phyloP scores from a whole-genome alignment of 345 rosid species.

The Salix koriyanagi region DNA sequence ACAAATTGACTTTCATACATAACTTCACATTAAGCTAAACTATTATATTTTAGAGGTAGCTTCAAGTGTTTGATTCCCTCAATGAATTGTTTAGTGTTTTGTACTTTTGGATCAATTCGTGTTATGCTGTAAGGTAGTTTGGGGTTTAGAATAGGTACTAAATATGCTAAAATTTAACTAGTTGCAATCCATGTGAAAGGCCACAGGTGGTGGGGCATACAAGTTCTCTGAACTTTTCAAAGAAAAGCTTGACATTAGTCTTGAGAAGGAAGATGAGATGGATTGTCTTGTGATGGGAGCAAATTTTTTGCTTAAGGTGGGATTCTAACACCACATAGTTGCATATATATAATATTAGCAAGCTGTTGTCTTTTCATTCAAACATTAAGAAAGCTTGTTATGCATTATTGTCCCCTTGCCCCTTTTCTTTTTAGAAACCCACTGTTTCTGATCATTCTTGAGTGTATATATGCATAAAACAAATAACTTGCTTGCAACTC shows the following conservation, averaged over 20 bases:
- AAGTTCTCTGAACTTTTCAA: constrained; percentile 89
- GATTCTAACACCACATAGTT: not conserved
- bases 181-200: constrained; percentile 47
- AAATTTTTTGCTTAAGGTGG: constrained; percentile 91
- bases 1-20: not conserved
- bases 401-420: not conserved
- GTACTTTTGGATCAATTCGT: not conserved
- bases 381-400: not conserved
- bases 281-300: constrained; percentile 97
- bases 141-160: not conserved
- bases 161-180: constrained; percentile 10
- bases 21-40: not conserved
- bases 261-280: constrained; percentile 99
- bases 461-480: not conserved
- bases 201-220: constrained; percentile 99
- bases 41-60: not conserved
- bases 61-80: not conserved
- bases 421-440: not conserved
- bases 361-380: not conserved
- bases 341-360: constrained; percentile 3
- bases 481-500: not conserved
- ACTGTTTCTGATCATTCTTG: not conserved
- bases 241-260: constrained; percentile 87
- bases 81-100: constrained; percentile 1
- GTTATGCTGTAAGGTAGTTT: not conserved